These are phyloP conservation scores for Poronia punctata DNA, from an alignment of 495 filamentous ascomycete genomes.

Conservation along the genomic window DNA sequence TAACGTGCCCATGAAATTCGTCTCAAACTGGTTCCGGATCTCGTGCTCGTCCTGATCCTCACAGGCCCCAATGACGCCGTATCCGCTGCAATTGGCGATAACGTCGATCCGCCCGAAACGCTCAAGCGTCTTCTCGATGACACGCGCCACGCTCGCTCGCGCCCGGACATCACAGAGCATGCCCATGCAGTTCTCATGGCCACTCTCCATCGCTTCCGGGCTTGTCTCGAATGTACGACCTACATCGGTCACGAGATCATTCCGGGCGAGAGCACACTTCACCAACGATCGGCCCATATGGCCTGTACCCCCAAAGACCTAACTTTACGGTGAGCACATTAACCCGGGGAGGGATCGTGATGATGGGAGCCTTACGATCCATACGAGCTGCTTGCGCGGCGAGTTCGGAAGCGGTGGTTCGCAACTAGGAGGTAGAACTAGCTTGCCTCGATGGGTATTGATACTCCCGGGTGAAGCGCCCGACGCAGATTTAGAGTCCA, in stretches of 20 bases:
- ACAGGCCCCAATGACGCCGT: slow-evolving; percentile 90
- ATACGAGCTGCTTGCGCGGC: slow-evolving; percentile 67
- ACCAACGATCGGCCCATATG: slow-evolving; percentile 92
- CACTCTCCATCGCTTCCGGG: slow-evolving; percentile 60
- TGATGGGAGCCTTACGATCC: slow-evolving; percentile 58
- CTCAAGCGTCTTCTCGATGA: slow-evolving; percentile 59
- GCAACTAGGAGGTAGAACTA: slow-evolving; percentile 65
- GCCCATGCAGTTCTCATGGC: slow-evolving; percentile 65
- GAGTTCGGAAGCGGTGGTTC: slow-evolving; percentile 70
- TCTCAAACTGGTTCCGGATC: slow-evolving; percentile 92
- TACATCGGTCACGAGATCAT: slow-evolving; percentile 83
- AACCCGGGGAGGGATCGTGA: not conserved
- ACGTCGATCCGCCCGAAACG: slow-evolving; percentile 80
- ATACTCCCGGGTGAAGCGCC: slow-evolving; percentile 20
- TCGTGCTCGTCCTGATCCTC: slow-evolving; percentile 96
- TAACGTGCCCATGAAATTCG: slow-evolving; percentile 89
- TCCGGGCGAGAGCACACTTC: slow-evolving; percentile 68
- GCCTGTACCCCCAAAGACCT: slow-evolving; percentile 92
- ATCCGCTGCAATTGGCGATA: slow-evolving; percentile 84
- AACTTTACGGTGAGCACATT: slow-evolving; percentile 8
- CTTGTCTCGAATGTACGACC: slow-evolving; percentile 78
- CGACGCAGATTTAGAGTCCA: slow-evolving; percentile 25
- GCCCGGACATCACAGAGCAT: slow-evolving; percentile 86
- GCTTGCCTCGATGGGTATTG: slow-evolving; percentile 24
- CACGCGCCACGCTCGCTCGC: slow-evolving; percentile 64